A percentile compares a stretch with the other conserved stretches of the same genome.
Conservation (phyloP, 257 asterid species). For the Linaria vulgaris region DNA sequence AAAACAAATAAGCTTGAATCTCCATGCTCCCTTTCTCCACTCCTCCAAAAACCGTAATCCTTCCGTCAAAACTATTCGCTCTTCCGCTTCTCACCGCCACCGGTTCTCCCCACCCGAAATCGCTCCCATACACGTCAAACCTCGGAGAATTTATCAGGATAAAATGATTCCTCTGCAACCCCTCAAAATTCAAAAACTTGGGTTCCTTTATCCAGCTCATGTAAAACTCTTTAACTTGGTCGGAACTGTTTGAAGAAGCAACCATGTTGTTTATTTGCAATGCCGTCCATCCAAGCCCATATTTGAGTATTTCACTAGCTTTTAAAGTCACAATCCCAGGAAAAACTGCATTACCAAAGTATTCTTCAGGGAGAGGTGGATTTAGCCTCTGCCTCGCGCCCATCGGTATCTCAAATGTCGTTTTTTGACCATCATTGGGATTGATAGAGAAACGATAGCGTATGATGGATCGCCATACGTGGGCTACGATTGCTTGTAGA, state of each 20-base stretch:
- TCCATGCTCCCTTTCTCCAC: slow-evolving; percentile 49
- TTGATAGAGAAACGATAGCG: slow-evolving; percentile 21
- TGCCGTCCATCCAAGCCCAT: slow-evolving; percentile 52
- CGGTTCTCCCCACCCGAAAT: slow-evolving; percentile 57
- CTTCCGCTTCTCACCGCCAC: slow-evolving; percentile 48
- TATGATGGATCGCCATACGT: slow-evolving; percentile 40
- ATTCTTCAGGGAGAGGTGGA: slow-evolving; percentile 44
- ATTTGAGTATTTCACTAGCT: slow-evolving; percentile 23
- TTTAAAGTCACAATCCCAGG: slow-evolving; percentile 19
- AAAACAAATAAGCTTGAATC: slow-evolving; percentile 39
- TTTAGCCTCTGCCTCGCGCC: slow-evolving; percentile 34
- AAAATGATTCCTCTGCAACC: slow-evolving; percentile 13
- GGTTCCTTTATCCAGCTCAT: slow-evolving; percentile 39
- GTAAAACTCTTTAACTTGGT: slow-evolving; percentile 28
- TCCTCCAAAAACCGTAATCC: slow-evolving; percentile 39
- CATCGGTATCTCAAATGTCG: slow-evolving; percentile 25
- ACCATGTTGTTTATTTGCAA: slow-evolving; percentile 39
- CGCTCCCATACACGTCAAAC: slow-evolving; percentile 38
- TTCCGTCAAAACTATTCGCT: slow-evolving; percentile 38
- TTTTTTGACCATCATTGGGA: neutral
- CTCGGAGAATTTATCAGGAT: slow-evolving; percentile 44
- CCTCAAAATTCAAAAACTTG: neutral
- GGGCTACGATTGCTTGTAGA: slow-evolving; percentile 53
- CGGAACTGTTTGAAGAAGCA: slow-evolving; percentile 2
- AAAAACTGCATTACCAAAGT: slow-evolving; percentile 48